These are phyloP conservation scores for Penicillium sp. DNA, from an alignment of 2,329 filamentous ascomycete genomes.

Conservation along the genomic window DNA sequence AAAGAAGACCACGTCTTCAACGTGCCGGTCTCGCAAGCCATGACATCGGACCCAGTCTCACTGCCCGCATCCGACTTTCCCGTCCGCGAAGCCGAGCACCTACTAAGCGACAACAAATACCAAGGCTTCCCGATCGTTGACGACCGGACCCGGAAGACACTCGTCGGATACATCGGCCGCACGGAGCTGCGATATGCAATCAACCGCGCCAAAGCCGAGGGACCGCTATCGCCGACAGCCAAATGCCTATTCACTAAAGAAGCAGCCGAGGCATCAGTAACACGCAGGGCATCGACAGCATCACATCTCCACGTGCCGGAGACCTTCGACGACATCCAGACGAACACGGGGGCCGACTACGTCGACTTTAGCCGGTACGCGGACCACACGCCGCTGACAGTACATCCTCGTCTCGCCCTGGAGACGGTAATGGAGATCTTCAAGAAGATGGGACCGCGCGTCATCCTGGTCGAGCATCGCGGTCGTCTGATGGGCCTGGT, in stretches of 20 bases:
- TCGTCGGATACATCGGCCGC: slow-evolving; percentile 84
- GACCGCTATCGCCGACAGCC: slow-evolving; percentile 55
- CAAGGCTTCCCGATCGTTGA: slow-evolving; percentile 91
- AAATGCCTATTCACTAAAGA: slow-evolving; percentile 63
- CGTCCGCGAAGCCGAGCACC: slow-evolving; percentile 64
- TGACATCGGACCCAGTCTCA: slow-evolving; percentile 67
- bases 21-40: slow-evolving; percentile 81
- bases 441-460: slow-evolving; percentile 90
- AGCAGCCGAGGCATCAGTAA: slow-evolving; percentile 33
- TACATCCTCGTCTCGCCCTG: slow-evolving; percentile 79
- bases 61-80: slow-evolving; percentile 67
- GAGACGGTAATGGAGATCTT: slow-evolving; percentile 99
- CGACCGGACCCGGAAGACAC: slow-evolving; percentile 57
- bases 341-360: slow-evolving; percentile 48
- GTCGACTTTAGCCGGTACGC: slow-evolving; percentile 81
- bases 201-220: slow-evolving; percentile 63
- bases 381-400: slow-evolving; percentile 78
- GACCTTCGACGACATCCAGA: slow-evolving; percentile 54
- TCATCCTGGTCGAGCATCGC: slow-evolving; percentile 84
- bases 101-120: slow-evolving; percentile 69
- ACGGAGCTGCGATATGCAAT: slow-evolving; percentile 88
- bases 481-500: slow-evolving; percentile 76
- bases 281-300: slow-evolving; percentile 29
- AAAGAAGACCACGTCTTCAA: slow-evolving; percentile 97
- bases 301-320: slow-evolving; percentile 34